Conservation (phyloP, 1,284 basidiomycete species). For the Moesziomyces parantarcticus region DNA sequence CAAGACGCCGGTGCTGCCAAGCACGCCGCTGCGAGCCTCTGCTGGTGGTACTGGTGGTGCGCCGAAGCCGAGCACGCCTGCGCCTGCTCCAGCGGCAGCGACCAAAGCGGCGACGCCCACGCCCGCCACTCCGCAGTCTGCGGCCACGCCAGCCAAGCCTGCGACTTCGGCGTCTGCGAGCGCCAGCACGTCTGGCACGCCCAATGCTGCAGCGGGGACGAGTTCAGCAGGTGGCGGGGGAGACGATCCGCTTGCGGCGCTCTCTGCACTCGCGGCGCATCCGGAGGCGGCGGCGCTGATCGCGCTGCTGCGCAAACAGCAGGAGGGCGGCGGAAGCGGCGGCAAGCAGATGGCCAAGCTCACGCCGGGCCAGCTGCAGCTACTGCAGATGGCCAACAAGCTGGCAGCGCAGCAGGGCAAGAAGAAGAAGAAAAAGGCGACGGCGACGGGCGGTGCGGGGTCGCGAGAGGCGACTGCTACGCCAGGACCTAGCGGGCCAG, state of each 20-base stretch:
- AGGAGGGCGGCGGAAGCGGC: slow-evolving; percentile 34
- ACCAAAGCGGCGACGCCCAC: slow-evolving; percentile 1
- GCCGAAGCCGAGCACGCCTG: slow-evolving; percentile 11
- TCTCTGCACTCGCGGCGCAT: slow-evolving; percentile 58
- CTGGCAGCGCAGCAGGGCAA: slow-evolving; percentile 55
- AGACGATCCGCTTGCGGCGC: slow-evolving; percentile 56
- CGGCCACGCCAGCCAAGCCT: slow-evolving; percentile 11
- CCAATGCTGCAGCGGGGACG: slow-evolving; percentile 6
- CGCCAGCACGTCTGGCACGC: not conserved
- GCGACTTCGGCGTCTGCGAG: slow-evolving; percentile 1
- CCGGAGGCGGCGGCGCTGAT: slow-evolving; percentile 64
- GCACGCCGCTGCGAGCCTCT: slow-evolving; percentile 25
- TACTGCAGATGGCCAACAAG: slow-evolving; percentile 64
- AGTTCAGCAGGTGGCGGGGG: slow-evolving; percentile 2
- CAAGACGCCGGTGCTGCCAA: slow-evolving; percentile 26
- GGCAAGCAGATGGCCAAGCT: slow-evolving; percentile 57
- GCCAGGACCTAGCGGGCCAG: slow-evolving; percentile 31
- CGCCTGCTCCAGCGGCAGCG: slow-evolving; percentile 1
- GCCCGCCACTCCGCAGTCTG: slow-evolving; percentile 8
- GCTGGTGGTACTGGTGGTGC: slow-evolving; percentile 1
- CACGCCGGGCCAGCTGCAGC: slow-evolving; percentile 61
- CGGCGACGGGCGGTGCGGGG: slow-evolving; percentile 11
- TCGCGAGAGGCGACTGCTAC: slow-evolving; percentile 32
- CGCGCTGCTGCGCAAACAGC: slow-evolving; percentile 60
- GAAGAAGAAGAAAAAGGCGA: slow-evolving; percentile 51